Percentiles rank a stretch among this genome's conserved stretches.
These are phyloP conservation scores for Phytophthora hybrid DNA, from an alignment of 352 stramenopile species.

Conservation along the genomic window DNA sequence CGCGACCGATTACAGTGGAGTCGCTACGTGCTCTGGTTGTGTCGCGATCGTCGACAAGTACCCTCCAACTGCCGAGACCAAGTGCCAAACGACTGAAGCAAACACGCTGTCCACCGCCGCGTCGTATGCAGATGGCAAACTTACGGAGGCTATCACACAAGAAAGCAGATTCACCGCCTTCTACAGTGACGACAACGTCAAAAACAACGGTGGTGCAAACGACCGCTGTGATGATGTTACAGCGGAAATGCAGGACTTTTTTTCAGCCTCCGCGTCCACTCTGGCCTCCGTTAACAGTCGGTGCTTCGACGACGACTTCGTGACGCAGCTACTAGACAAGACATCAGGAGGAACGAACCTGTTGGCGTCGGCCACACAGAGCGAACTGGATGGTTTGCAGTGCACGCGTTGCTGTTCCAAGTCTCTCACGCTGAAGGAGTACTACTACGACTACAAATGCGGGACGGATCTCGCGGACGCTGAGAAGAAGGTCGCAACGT, in stretches of 20 bases:
- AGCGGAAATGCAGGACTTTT: conserved; percentile 25
- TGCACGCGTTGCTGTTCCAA: conserved; percentile 38
- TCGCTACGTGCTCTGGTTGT: conserved; percentile 32
- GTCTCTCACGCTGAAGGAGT: conserved; percentile 20
- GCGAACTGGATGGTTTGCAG: conserved; percentile 11
- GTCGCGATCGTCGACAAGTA: conserved; percentile 38
- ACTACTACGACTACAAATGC: conserved; percentile 39
- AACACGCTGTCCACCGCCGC: not conserved
- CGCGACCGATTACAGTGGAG: conserved; percentile 32
- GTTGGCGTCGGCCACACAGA: not conserved
- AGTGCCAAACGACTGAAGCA: conserved; percentile 7
- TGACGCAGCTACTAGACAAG: conserved; percentile 11
- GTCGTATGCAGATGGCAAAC: conserved; percentile 9
- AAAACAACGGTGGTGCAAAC: conserved; percentile 28
- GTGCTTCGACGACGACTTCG: conserved; percentile 21
- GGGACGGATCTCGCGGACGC: not conserved
- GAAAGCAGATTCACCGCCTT: conserved; percentile 28
- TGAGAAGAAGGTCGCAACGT: conserved; percentile 11
- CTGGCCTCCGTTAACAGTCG: not conserved
- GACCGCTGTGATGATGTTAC: conserved; percentile 13
- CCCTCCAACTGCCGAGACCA: conserved; percentile 2
- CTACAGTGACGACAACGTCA: conserved; percentile 19
- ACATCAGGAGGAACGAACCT: not conserved
- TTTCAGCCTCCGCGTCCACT: not conserved
- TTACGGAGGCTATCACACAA: conserved; percentile 14